Evolutionary conservation across 805 yeast species (phyloP), one percentile per base, ranked within the genome.

Genomic region (Lipomyces oligophaga): DNA sequence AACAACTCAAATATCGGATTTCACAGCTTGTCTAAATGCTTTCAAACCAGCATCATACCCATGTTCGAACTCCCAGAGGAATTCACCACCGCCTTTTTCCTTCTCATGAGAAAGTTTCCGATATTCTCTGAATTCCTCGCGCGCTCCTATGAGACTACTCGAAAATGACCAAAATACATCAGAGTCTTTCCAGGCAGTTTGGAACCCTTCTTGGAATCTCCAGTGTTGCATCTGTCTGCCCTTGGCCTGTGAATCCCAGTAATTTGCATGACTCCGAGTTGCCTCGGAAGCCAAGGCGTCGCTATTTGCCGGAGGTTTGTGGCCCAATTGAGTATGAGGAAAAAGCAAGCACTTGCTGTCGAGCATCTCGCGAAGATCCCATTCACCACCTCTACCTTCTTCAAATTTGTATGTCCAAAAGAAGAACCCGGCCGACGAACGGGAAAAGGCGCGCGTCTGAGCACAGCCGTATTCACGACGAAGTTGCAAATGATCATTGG

Each of bases 341-440:
- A 27, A 3, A 8, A 33, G 25, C 3, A 52, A 24, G 38, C 56
- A 49, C 13, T 41, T 47, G 7, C 19, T 19, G 19, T 81, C 79
- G 18, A 74, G 69, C 88, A 85, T 85, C 30, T 87, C 84, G 20
- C 75, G 73, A 66, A 86, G 82, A 40, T 93, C 97, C 97, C 97
- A 90, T 67, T 87, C 97, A 13, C 97, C 97, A 34, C 97, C 97
- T 60, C 81, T 83, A 1, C 97, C 97, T 47, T 79, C 73, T 62
- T 83, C 78, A 61, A 89, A 89, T 66, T 87, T 86, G 64, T 69
- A 84, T 1, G 96, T 85, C 97, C 97, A 90, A 66, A 93, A 90
- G 65, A 75, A 89, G 48, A 77, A 73, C 0, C 97, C 97, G 46
- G 79, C 75, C 7, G 57, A 22, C 6, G 24, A 18, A 5, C 24